Evolutionary conservation across 2,329 filamentous ascomycete genomes (phyloP), one percentile per base, ranked within the genome.

Genomic region (Phaeosphaeriaceae sp.): DNA sequence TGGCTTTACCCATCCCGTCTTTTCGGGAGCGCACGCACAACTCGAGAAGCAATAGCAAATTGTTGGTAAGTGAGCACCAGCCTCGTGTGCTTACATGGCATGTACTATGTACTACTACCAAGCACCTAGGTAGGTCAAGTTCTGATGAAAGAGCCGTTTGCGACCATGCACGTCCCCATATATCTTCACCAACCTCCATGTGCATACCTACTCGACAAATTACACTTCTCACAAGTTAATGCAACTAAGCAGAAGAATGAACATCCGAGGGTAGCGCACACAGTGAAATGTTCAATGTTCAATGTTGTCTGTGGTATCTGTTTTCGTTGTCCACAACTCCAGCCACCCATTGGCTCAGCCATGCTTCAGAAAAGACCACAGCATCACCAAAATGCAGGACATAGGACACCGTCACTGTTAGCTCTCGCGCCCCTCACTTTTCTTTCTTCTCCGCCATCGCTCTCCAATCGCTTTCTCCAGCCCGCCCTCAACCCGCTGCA

Each of bases 351-450:
- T 50, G 46, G 45, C 50, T 48, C 33, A 21, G 42, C 15, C 16
- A 21, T 15, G 21, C 15, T 12, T 32, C 33, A 39, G 32, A 32
- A 21, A 34, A 39, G 46, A 50, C 44, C 37, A 42, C 45, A 35
- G 45, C 48, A 48, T 34, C 42, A 40, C 41, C 21, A 23, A 48
- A 40, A 30, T 51, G 54, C 54, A 56, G 52, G 40, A 57, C 48
- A 51, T 46, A 34, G 18, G 30, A 35, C 37, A 29, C 37, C 29
- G 37, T 36, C 44, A 21, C 32, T 46, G 18, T 47, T 61, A 61
- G 55, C 54, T 45, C 50, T 61, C 55, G 59, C 59, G 55, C 55
- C 54, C 52, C 54, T 61, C 58, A 48, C 43, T 46, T 49, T 52
- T 44, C 33, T 38, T 29, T 35, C 17, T 26, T 40, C 36, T 23